Evolutionary conservation across 2,329 filamentous ascomycete genomes (phyloP), one percentile per base, ranked within the genome.

Genomic region (Didymella segeticola): DNA sequence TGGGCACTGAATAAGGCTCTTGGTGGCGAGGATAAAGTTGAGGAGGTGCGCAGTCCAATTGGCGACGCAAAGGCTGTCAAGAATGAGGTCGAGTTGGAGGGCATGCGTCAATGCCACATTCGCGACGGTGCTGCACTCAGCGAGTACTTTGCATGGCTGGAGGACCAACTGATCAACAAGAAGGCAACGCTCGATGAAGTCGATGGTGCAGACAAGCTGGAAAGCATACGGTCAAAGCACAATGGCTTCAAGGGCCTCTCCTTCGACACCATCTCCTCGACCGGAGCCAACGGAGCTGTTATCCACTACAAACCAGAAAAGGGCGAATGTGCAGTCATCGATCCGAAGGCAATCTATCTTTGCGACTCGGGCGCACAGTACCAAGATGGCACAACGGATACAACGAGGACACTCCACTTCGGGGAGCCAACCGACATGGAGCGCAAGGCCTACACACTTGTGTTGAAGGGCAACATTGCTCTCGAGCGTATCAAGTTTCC

Each of bases 341-440:
- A 99, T 63, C 91, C 91, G 0, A 86, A 86, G 6, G 87, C 88
- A 12, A 86, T 99, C 53, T 99, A 99, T 69, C 85, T 99, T 2
- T 99, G 95, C 72, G 95, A 99, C 75, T 98, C 95, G 19, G 95
- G 95, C 19, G 95, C 90, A n/a, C 95, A 99, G 74, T 99, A 93
- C 68, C 82, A 89, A 2, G 95, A 99, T 72, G 95, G 95, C 50
- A 99, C 95, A 0, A 99, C 95, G 0, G 95, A 99, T 70, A 96
- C 91, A 0, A 99, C 95, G 5, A 84, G 95, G 34, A 99, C 95
- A 0, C 80, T 96, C 31, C 95, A 99, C 70, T 98, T 98, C 71
- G 91, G 91, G 39, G 83, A 86, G 22, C 95, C 95, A 0, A 90
- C 89, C 0, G 85, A 87, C 4, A 89, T 89, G 69, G 93, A 99